Percentiles rank a stretch among this genome's conserved stretches.
Conservation (phyloP, 2,329 filamentous ascomycete species). For the Colletotrichum tropicicola region DNA sequence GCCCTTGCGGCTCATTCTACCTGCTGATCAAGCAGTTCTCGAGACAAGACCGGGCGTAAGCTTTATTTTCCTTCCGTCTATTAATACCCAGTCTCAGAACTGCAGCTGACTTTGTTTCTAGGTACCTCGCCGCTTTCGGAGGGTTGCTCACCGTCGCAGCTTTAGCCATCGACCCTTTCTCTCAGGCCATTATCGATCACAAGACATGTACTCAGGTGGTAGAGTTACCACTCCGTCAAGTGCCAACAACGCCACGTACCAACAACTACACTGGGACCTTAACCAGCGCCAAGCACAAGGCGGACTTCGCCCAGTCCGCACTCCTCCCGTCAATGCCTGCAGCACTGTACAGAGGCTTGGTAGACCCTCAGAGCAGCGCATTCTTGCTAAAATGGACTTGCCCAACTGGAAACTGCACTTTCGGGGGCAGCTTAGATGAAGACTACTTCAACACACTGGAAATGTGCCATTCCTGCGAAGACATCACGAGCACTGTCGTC, state of each 20-base stretch:
- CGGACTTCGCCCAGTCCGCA: not conserved
- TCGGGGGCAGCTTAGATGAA: not conserved
- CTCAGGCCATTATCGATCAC: constrained; percentile 1
- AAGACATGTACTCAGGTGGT: not conserved
- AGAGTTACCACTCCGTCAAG: not conserved
- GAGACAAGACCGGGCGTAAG: not conserved
- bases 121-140: not conserved
- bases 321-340: not conserved
- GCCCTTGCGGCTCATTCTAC: not conserved
- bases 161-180: not conserved
- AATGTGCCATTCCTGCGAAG: not conserved
- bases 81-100: too few species aligned
- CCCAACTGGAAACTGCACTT: not conserved
- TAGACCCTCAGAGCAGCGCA: not conserved
- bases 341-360: not conserved
- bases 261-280: not conserved
- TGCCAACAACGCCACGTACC: not conserved
- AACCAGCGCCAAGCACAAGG: not conserved
- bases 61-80: too few species aligned
- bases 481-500: not conserved
- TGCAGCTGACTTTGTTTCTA: not conserved
- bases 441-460: not conserved
- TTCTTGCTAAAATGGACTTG: not conserved
- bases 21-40: not conserved
- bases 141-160: not conserved